Base-by-base conservation (phyloP, 345 rosid species). In the Lepidium sativum region DNA sequence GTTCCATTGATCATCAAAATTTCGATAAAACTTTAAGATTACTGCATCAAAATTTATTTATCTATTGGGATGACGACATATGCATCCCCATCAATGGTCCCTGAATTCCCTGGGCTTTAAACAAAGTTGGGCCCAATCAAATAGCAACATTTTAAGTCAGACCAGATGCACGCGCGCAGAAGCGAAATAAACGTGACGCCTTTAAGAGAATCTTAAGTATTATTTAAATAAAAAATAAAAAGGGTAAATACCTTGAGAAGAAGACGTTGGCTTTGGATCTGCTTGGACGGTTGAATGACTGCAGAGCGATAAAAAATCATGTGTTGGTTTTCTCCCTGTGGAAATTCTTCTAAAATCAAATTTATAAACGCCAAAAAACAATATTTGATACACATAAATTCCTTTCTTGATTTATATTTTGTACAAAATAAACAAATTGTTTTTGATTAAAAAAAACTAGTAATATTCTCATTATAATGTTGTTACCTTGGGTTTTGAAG, bases 271-370 rank as follows among this genome's bases (percentile, higher is more conserved):
- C 18, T 78, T 84, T 71, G 86, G 96, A 82, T 94, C 91, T 81
- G 83, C 84, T 37, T 78, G 96, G 75, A 63, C 74, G 20, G 84
- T 74, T 71, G 99, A 75, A 80, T 84, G 92, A 72, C 79, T 82
- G 91, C 84, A 80, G 72, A 91, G 88, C 57, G 99, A 86, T 50
- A 91, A 82, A 80, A 91, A 91, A 79, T 94, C 96, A 40, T 85
- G 92, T 21, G 87, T 82, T 72, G 96, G 80, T 84, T 91, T 84
- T 77, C 84, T 86, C 68, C 92, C 97, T 94, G 90, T 70, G 49
- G 23, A 78, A 77, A 67, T 68, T 59, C 78, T 61, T 80, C 78
- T 71, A 35, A 59, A 55, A 75, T 69, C 74, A 60, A 75, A 69
- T 23, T 68, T 32, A 39, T 53, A 73, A 51, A 20, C 53, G 27